Evolutionary conservation across 495 filamentous ascomycete genomes (phyloP).

Genomic region (Tuber indicum): DNA sequence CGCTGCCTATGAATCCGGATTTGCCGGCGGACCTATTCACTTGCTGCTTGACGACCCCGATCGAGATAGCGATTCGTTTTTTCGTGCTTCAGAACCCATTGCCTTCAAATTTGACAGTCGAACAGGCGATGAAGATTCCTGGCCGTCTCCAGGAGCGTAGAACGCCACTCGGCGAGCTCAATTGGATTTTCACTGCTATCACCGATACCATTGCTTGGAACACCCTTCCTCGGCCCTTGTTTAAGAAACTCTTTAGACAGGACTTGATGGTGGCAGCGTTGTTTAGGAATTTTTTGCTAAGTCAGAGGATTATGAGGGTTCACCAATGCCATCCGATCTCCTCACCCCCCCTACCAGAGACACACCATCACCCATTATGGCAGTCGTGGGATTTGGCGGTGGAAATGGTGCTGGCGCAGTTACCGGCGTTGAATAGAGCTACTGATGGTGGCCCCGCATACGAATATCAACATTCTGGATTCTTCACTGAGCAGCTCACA

Average conservation of each 20-base stretch:
- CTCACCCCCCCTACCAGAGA: slow-evolving; percentile 79
- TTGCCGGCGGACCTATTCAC: slow-evolving; percentile 95
- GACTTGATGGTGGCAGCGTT: slow-evolving; percentile 98
- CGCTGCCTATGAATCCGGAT: slow-evolving; percentile 90
- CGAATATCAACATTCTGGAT: slow-evolving; percentile 88
- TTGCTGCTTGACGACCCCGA: slow-evolving; percentile 90
- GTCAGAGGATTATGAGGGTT: slow-evolving; percentile 88
- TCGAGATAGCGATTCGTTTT: slow-evolving; percentile 91
- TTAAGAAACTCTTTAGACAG: slow-evolving; percentile 94
- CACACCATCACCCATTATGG: slow-evolving; percentile 89
- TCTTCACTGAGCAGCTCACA: slow-evolving; percentile 95
- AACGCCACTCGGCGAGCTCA: slow-evolving; percentile 90
- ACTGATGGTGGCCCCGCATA: slow-evolving; percentile 67
- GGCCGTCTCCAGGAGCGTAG: slow-evolving; percentile 85
- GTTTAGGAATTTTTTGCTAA: slow-evolving; percentile 91
- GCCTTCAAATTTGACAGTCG: slow-evolving; percentile 63
- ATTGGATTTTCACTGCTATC: slow-evolving; percentile 99
- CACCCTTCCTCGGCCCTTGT: slow-evolving; percentile 74
- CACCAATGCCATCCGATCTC: slow-evolving; percentile 93
- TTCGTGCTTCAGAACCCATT: slow-evolving; percentile 90
- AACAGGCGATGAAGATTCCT: slow-evolving; percentile 72
- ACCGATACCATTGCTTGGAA: slow-evolving; percentile 99
- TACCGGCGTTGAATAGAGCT: slow-evolving; percentile 70
- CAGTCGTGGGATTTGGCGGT: slow-evolving; percentile 96
- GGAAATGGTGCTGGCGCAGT: slow-evolving; percentile 87